phyloP scores from a whole-genome alignment of 2,329 filamentous ascomycete genomes.

The Thielaviopsis punctulata region DNA sequence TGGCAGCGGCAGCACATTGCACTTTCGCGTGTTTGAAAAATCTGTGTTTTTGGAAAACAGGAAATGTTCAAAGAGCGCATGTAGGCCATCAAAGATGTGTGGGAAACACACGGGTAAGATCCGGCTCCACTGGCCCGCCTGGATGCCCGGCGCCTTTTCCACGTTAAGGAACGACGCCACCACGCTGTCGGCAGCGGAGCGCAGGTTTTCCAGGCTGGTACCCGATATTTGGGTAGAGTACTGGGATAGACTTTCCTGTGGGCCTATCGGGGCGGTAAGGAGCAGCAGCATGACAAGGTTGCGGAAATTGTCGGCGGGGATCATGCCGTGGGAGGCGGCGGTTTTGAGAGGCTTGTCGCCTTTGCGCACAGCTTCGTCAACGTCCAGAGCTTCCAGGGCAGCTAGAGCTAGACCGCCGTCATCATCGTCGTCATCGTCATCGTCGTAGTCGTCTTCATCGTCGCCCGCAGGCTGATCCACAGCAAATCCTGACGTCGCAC shows the following conservation, averaged over 20 bases:
- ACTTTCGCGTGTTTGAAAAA: slow-evolving; percentile 30
- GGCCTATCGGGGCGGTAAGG: slow-evolving; percentile 44
- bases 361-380: slow-evolving; percentile 41
- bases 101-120: slow-evolving; percentile 44
- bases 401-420: slow-evolving; percentile 52
- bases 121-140: slow-evolving; percentile 41
- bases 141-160: slow-evolving; percentile 46
- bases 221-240: slow-evolving; percentile 40
- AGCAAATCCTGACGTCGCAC: slow-evolving; percentile 26
- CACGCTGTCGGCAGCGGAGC: slow-evolving; percentile 44
- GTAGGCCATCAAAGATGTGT: slow-evolving; percentile 50
- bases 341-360: slow-evolving; percentile 26
- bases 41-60: slow-evolving; percentile 57
- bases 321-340: slow-evolving; percentile 34
- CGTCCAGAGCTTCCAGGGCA: slow-evolving; percentile 50
- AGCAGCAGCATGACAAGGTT: slow-evolving; percentile 54
- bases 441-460: slow-evolving; percentile 24
- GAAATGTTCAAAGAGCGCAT: slow-evolving; percentile 56
- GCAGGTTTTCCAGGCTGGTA: slow-evolving; percentile 33
- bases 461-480: slow-evolving; percentile 26
- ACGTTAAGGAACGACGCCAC: slow-evolving; percentile 48
- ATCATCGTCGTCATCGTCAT: slow-evolving; percentile 29
- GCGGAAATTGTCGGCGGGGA: slow-evolving; percentile 56
- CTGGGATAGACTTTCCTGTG: slow-evolving; percentile 46
- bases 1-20: not conserved